Evolutionary conservation across 306 rosid species (phyloP).

Genomic region (Prunus mume): DNA sequence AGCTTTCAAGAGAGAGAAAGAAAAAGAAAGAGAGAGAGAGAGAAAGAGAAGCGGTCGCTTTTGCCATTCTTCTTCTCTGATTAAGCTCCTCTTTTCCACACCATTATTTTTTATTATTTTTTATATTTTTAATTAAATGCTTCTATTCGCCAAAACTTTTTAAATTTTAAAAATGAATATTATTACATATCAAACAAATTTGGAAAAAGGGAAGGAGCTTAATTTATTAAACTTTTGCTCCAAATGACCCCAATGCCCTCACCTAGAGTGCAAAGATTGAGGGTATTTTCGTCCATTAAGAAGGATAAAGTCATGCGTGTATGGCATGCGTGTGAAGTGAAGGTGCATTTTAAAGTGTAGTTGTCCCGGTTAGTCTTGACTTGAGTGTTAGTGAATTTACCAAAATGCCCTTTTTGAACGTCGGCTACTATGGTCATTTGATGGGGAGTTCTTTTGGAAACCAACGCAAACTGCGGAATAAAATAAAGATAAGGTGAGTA

Average conservation of each 20-base stretch:
- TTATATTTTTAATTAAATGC: not conserved
- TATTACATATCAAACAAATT: not conserved
- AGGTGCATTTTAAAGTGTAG: not conserved
- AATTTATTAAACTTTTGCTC: conserved; percentile 7
- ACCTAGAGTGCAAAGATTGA: not conserved
- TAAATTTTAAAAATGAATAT: conserved; percentile 6
- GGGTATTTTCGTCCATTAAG: not conserved
- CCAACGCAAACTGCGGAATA: conserved; percentile 75
- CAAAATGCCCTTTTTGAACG: conserved; percentile 23
- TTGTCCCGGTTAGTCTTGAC: not conserved
- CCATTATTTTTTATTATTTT: conserved; percentile 47
- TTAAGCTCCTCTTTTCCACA: conserved; percentile 37
- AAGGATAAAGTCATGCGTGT: not conserved
- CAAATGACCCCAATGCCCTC: conserved; percentile 32
- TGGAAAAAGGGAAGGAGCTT: not conserved
- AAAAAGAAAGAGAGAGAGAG: conserved; percentile 25
- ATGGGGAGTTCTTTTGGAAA: conserved; percentile 41
- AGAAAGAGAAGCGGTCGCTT: conserved; percentile 61
- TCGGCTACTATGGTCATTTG: conserved; percentile 49
- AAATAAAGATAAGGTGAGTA: conserved; percentile 68
- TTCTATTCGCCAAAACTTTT: conserved; percentile 19
- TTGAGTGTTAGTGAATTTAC: conserved; percentile 5
- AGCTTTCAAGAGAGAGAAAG: conserved; percentile 23
- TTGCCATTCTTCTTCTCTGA: conserved; percentile 38
- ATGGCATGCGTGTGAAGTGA: not conserved